A percentile compares a stretch with the other conserved stretches of the same genome.
Conservation (phyloP, 1,139 yeast species). For the Nematodospora anomalae region DNA sequence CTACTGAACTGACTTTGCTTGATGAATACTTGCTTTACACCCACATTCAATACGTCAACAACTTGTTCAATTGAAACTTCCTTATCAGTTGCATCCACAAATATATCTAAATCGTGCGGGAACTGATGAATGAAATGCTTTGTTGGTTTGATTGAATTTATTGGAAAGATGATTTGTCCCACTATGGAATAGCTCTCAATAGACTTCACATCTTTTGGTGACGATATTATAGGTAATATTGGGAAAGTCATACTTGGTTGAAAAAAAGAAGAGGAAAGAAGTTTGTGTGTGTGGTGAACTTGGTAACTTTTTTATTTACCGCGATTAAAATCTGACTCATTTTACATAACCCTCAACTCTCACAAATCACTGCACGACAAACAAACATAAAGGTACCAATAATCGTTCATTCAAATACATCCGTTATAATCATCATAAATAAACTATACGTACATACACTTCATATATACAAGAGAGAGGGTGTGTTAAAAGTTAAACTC, state of each 20-base stretch:
- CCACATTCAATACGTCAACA: conserved; percentile 64
- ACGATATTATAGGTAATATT: conserved; percentile 38
- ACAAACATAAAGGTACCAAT: not conserved
- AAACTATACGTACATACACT: too few relatives aligned
- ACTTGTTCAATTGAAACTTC: conserved; percentile 38
- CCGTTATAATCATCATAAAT: too few relatives aligned
- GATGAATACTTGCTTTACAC: conserved; percentile 57
- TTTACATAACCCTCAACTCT: too few relatives aligned
- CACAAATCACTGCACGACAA: not conserved
- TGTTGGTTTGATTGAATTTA: conserved; percentile 24
- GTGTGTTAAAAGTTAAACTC: conserved; percentile 67
- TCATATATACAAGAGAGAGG: too few relatives aligned
- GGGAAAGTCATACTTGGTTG: conserved; percentile 48
- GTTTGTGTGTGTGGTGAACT: too few relatives aligned
- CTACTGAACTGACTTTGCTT: conserved; percentile 30
- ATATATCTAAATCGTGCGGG: conserved; percentile 32
- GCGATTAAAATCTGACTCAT: too few relatives aligned
- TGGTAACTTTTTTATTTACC: too few relatives aligned
- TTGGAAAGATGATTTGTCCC: conserved; percentile 41
- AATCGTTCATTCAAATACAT: too few relatives aligned
- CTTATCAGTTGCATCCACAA: conserved; percentile 33
- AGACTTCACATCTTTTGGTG: conserved; percentile 21
- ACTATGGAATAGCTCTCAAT: conserved; percentile 33
- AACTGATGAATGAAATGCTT: conserved; percentile 39
- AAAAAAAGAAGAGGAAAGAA: too few relatives aligned